Evolutionary conservation across 768 basidiomycete species (phyloP).

Genomic region (Boletus sp.): DNA sequence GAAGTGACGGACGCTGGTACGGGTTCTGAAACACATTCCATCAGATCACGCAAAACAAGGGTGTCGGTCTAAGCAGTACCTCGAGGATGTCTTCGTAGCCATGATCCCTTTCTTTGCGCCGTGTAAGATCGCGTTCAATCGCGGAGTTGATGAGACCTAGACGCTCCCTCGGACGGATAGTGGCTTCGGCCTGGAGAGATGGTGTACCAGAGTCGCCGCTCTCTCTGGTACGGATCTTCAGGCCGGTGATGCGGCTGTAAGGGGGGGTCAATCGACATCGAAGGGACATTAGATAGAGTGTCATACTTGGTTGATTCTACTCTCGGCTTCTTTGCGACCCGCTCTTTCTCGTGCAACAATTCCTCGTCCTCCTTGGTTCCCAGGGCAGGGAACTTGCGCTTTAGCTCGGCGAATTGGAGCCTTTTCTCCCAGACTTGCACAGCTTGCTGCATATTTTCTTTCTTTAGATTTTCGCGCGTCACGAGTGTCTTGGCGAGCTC

Average conservation of each 20-base stretch:
- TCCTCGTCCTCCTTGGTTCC: slow-evolving; percentile 69
- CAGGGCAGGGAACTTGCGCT: slow-evolving; percentile 65
- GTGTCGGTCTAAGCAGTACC: slow-evolving; percentile 38
- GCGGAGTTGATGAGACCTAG: slow-evolving; percentile 48
- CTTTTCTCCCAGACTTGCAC: slow-evolving; percentile 77
- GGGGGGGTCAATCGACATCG: background rate
- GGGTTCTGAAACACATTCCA: slow-evolving; percentile 45
- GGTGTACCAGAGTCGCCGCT: slow-evolving; percentile 39
- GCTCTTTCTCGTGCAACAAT: slow-evolving; percentile 68
- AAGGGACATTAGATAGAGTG: too few species aligned
- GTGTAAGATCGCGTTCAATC: slow-evolving; percentile 58
- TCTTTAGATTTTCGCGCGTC: slow-evolving; percentile 73
- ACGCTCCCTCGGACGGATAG: slow-evolving; percentile 66
- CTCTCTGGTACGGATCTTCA: slow-evolving; percentile 53
- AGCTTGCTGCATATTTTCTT: slow-evolving; percentile 54
- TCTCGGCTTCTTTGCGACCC: slow-evolving; percentile 58
- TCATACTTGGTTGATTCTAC: slow-evolving; percentile 20
- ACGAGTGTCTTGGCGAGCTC: slow-evolving; percentile 70
- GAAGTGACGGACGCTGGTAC: slow-evolving; percentile 60
- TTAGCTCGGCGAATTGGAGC: slow-evolving; percentile 70
- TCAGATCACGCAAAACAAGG: background rate
- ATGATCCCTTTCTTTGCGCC: slow-evolving; percentile 70
- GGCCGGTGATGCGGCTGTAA: slow-evolving; percentile 42
- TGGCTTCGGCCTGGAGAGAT: slow-evolving; percentile 41
- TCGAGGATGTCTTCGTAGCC: slow-evolving; percentile 88